Base-by-base conservation (phyloP, 2,329 filamentous ascomycete species). In the Neonectria neomacrospora region DNA sequence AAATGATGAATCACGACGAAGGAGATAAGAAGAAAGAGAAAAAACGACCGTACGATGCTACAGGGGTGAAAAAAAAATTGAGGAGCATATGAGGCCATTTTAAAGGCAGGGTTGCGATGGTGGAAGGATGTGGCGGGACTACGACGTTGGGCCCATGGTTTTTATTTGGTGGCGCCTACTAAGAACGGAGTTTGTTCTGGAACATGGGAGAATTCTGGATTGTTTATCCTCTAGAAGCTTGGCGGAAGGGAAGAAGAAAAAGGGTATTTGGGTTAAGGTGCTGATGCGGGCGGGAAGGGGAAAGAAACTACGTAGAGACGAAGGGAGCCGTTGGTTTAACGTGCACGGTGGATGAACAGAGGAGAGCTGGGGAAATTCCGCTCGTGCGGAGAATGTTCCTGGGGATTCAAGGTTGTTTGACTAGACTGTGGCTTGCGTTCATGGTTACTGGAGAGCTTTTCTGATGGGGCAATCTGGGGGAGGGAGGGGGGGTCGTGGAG, bases 331-430 rank as follows among this genome's bases (percentile, higher is more conserved):
- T 26, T 26, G 41, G 34, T 16, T 50, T 28, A 5, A 37, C 12
- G n/a, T 30, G 30, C 22, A 18, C 10, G 20, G 32, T 16, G 41
- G 23, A 18, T 20, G 28, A 18, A 2, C 16, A 8, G 22, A 28
- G n/a, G 39, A 18, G 39, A 50, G 42, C 54, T 50, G 30, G 42
- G 42, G 42, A 30, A 56, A 6, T 34, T 22, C n/a, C 18, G 9
- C n/a, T 32, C 12, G 32, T 57, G 54, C 54, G 54, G 54, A 57
- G 54, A 57, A 41, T 22, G 47, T 32, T 50, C 26, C 54, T 57
- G 44, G 54, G 48, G 50, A 48, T 42, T 50, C 58, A 56, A 51
- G 58, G 53, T 55, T 47, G n/a, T 47, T 52, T 47, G 48, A 45
- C 51, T 52, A 42, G 20, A 39, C 22, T 22, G 48, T 55, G 52